phyloP scores from a whole-genome alignment of 306 rosid species.

The Pterocarpus santalinus region DNA sequence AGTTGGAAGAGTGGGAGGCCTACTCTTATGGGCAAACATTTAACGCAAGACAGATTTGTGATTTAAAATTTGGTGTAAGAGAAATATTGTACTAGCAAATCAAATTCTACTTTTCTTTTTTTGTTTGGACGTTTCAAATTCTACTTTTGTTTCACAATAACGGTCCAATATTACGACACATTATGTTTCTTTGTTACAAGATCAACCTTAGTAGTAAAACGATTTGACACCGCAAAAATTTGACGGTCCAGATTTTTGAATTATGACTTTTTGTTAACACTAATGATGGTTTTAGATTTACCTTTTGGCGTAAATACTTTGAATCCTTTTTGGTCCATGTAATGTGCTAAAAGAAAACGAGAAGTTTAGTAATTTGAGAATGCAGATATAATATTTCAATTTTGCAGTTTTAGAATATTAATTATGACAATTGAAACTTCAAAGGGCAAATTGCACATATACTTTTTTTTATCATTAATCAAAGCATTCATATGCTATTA shows the following conservation, averaged over 20 bases:
- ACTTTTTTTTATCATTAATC: too few species aligned
- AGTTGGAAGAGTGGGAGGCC: too few species aligned
- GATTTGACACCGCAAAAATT: not conserved
- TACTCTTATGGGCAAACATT: too few species aligned
- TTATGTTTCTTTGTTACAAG: not conserved
- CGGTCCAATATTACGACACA: not conserved
- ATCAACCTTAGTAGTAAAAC: conserved; percentile 2
- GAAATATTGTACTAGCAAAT: too few species aligned
- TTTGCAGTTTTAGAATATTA: not conserved
- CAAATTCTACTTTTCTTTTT: too few species aligned
- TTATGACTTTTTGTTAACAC: conserved; percentile 14
- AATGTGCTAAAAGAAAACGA: conserved; percentile 3
- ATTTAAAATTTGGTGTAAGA: too few species aligned
- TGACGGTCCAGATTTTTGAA: conserved; percentile 6
- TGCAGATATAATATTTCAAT: not conserved
- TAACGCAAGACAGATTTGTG: not conserved
- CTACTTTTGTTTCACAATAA: too few species aligned
- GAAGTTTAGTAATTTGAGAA: not conserved
- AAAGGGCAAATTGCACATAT: not conserved
- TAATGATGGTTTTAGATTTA: conserved; percentile 18
- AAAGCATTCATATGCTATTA: too few species aligned
- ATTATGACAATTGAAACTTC: not conserved
- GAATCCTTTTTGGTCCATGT: not conserved
- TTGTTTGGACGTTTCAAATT: not conserved
- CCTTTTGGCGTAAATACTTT: not conserved